phyloP scores from a whole-genome alignment of 805 yeast species.

The Candida namnaoensis region DNA sequence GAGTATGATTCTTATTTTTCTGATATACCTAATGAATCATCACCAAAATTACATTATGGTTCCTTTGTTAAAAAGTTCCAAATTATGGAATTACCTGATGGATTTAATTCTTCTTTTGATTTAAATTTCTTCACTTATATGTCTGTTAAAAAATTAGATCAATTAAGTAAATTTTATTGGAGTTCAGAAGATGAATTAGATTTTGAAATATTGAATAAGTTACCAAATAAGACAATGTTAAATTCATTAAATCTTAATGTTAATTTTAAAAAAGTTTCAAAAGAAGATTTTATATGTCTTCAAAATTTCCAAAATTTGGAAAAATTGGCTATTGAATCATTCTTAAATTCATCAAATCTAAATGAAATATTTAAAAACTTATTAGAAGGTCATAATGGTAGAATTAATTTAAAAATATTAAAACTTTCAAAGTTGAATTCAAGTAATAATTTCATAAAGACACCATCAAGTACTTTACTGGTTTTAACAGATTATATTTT shows the following conservation, averaged over 20 bases:
- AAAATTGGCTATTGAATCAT: conserved; percentile 27
- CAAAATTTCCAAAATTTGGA: conserved; percentile 20
- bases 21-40: too few relatives aligned
- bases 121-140: conserved; percentile 17
- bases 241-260: conserved; percentile 22
- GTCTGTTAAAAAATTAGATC: conserved; percentile 20
- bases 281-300: conserved; percentile 4
- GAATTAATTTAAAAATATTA: conserved; percentile 6
- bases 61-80: conserved; percentile 19
- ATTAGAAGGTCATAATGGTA: conserved; percentile 3
- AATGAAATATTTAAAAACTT: conserved; percentile 9
- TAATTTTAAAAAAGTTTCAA: conserved; percentile 15
- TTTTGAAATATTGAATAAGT: conserved; percentile 19
- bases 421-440: conserved; percentile 10
- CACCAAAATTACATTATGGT: conserved; percentile 3
- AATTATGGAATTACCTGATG: conserved; percentile 31
- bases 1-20: too few relatives aligned
- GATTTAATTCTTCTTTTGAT: conserved; percentile 26
- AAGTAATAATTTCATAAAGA: conserved; percentile 6
- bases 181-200: conserved; percentile 25
- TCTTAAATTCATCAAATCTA: conserved; percentile 20
- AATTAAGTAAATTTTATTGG: conserved; percentile 19
- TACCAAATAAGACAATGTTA: conserved; percentile 22
- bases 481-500: conserved; percentile 12
- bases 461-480: conserved; percentile 7